These are phyloP conservation scores for Scheffersomyces ergatensis DNA, from an alignment of 805 yeast species.

Conservation along the genomic window DNA sequence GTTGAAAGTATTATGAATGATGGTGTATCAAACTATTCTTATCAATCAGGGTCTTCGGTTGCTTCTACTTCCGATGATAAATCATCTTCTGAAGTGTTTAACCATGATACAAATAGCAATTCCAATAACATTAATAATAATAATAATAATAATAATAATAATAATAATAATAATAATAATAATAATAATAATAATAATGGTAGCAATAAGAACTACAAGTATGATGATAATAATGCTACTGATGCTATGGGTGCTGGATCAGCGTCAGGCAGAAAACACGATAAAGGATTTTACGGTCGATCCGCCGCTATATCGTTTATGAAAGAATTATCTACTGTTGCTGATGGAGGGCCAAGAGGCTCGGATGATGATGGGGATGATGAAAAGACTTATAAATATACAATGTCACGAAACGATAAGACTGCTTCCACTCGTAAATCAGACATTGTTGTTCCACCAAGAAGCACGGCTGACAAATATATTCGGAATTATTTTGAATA, in stretches of 20 bases:
- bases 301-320: conserved; percentile 12
- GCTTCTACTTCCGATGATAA: neutral
- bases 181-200: neutral
- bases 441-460: conserved; percentile 13
- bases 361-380: conserved; percentile 1
- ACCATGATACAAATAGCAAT: neutral
- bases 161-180: neutral
- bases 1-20: neutral
- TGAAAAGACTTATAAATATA: conserved; percentile 1
- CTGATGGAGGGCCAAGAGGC: conserved; percentile 4
- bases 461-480: conserved; percentile 17
- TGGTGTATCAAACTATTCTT: neutral
- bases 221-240: conserved; percentile 1
- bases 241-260: conserved; percentile 13
- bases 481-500: conserved; percentile 16
- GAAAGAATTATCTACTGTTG: conserved; percentile 8
- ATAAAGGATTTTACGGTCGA: conserved; percentile 8
- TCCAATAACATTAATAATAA: neutral
- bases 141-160: neutral
- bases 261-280: conserved; percentile 2
- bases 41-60: neutral
- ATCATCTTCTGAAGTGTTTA: neutral
- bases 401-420: conserved; percentile 7
- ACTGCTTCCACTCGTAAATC: neutral
- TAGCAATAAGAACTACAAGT: neutral